Percentiles rank a stretch among this genome's conserved stretches.
phyloP scores from a whole-genome alignment of 306 rosid species.

The Boehmeria nivea region DNA sequence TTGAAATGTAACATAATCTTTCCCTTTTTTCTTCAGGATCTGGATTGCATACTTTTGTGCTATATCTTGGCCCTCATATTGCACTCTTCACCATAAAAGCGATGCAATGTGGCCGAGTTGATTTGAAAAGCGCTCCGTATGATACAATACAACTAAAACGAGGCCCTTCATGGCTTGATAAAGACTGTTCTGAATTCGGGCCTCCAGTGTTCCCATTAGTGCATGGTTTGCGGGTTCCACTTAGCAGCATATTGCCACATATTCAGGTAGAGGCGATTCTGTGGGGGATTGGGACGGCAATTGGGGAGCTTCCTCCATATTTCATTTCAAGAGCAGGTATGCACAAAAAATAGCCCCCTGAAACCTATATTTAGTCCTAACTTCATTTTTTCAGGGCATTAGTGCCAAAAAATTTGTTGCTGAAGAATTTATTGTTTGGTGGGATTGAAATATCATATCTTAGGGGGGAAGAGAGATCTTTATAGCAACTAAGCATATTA shows the following conservation, averaged over 20 bases:
- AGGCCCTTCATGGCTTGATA: conserved; percentile 94
- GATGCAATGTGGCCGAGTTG: conserved; percentile 93
- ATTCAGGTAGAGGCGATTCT: conserved; percentile 88
- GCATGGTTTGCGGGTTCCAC: conserved; percentile 72
- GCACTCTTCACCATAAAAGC: conserved; percentile 91
- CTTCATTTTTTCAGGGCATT: no score
- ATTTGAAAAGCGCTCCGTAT: conserved; percentile 84
- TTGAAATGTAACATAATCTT: conserved; percentile 6
- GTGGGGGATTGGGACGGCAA: conserved; percentile 96
- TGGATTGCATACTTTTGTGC: conserved; percentile 98
- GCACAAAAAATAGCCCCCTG: conserved; percentile 4
- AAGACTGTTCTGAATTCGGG: conserved; percentile 82
- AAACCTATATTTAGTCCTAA: no score
- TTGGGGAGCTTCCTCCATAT: conserved; percentile 99
- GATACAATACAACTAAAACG: conserved; percentile 84
- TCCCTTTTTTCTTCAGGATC: conserved; percentile 59
- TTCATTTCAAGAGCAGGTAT: conserved; percentile 98
- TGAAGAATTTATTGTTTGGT: neutral
- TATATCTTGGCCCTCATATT: conserved; percentile 95
- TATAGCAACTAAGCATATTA: no score
- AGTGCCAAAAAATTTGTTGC: no score
- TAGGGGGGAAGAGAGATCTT: neutral
- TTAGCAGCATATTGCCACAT: conserved; percentile 77
- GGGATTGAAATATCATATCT: neutral
- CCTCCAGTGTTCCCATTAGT: conserved; percentile 56